phyloP scores from a whole-genome alignment of 441 rosid species.

The Brassica balearica region DNA sequence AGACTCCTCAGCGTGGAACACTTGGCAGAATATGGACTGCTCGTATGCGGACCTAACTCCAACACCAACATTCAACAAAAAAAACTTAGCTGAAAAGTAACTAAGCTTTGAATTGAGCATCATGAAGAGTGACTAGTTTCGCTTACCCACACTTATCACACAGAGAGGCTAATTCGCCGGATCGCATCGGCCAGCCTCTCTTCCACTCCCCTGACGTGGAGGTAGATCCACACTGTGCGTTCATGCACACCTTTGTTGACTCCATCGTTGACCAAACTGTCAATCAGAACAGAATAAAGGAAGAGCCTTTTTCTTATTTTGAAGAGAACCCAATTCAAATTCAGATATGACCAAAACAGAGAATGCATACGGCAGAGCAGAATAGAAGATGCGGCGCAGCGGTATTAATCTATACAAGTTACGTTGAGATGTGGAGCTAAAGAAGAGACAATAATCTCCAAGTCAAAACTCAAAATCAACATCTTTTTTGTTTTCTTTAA shows the following conservation, averaged over 20 bases:
- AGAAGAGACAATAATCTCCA: constrained; percentile 5
- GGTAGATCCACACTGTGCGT: constrained; percentile 59
- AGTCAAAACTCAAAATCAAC: background rate
- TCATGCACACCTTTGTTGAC: constrained; percentile 69
- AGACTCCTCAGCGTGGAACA: constrained; percentile 70
- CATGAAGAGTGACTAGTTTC: background rate
- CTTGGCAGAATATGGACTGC: constrained; percentile 63
- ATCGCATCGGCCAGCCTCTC: constrained; percentile 78
- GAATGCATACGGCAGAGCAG: background rate
- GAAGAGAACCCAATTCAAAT: constrained; percentile 12
- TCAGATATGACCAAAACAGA: background rate
- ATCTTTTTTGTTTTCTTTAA: background rate
- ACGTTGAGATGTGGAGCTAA: background rate
- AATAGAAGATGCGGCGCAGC: constrained; percentile 9
- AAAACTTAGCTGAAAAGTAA: background rate
- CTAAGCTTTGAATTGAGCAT: background rate
- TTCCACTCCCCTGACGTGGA: constrained; percentile 64
- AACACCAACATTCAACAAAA: constrained; percentile 31
- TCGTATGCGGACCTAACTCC: constrained; percentile 63
- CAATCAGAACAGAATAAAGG: background rate
- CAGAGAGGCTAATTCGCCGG: constrained; percentile 66
- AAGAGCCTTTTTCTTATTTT: constrained; percentile 7
- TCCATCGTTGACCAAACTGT: constrained; percentile 50
- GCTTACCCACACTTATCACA: constrained; percentile 83
- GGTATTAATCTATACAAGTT: background rate